Percentiles rank a stretch among this genome's conserved stretches.
phyloP scores from a whole-genome alignment of 805 yeast genomes.

The Kluyveromyces starmeri region DNA sequence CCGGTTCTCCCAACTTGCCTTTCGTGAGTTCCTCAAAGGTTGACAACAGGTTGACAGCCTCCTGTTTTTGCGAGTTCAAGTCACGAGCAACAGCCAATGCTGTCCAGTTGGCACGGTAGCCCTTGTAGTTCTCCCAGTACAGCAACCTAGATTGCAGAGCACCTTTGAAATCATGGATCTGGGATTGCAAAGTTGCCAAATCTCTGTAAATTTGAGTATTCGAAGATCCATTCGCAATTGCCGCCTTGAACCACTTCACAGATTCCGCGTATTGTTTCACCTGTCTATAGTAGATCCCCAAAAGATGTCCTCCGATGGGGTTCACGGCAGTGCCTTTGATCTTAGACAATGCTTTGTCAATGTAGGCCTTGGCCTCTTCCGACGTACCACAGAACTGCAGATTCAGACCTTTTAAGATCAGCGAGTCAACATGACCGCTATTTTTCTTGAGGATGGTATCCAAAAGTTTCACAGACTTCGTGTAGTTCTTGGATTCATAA shows the following conservation, averaged over 20 bases:
- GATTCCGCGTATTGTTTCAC: constrained; percentile 67
- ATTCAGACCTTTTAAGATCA: constrained; percentile 77
- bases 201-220: constrained; percentile 79
- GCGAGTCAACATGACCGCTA: constrained; percentile 66
- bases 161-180: constrained; percentile 61
- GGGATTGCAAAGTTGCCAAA: constrained; percentile 69
- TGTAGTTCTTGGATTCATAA: constrained; percentile 80
- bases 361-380: constrained; percentile 53
- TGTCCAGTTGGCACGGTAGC: constrained; percentile 87
- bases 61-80: constrained; percentile 54
- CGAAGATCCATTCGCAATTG: constrained; percentile 67
- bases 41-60: constrained; percentile 62
- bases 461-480: constrained; percentile 68
- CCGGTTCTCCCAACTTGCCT: constrained; percentile 58
- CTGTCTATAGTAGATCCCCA: constrained; percentile 74
- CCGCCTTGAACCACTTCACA: constrained; percentile 63
- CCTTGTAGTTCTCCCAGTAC: constrained; percentile 65
- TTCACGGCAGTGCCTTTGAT: constrained; percentile 40
- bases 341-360: constrained; percentile 51
- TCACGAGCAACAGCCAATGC: constrained; percentile 80
- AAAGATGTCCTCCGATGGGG: constrained; percentile 72
- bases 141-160: constrained; percentile 55
- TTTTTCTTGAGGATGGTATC: constrained; percentile 72
- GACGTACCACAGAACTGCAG: constrained; percentile 48
- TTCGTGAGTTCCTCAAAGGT: constrained; percentile 69